A percentile compares a stretch with the other conserved stretches of the same genome.
phyloP scores from a whole-genome alignment of 2,329 filamentous ascomycete species.

The Aspergillus cejpii region DNA sequence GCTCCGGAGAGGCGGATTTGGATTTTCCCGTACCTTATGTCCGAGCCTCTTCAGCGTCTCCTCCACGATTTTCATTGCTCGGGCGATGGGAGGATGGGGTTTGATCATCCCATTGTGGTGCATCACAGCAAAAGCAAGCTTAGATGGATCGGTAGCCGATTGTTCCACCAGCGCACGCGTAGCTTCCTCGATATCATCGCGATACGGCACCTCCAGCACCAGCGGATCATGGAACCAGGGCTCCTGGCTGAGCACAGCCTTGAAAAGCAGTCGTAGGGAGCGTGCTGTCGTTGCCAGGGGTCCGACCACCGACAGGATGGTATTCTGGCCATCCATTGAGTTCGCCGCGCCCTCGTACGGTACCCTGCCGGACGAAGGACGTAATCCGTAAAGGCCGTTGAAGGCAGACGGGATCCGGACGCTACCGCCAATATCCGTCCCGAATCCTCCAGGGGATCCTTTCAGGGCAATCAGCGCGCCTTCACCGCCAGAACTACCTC shows the following conservation, averaged over 20 bases:
- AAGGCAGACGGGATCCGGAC: constrained; percentile 56
- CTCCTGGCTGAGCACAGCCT: constrained; percentile 50
- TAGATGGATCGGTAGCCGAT: constrained; percentile 23
- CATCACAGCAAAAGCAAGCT: constrained; percentile 52
- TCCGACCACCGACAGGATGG: constrained; percentile 56
- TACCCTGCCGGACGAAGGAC: constrained; percentile 49
- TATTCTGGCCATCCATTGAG: constrained; percentile 58
- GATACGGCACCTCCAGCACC: constrained; percentile 60
- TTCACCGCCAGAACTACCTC: constrained; percentile 56
- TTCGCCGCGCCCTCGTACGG: constrained; percentile 56
- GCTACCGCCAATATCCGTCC: constrained; percentile 53
- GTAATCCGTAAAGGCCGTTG: constrained; percentile 52
- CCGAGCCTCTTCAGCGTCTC: constrained; percentile 47
- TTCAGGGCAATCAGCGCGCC: constrained; percentile 50
- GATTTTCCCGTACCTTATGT: constrained; percentile 37
- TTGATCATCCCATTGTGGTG: constrained; percentile 46
- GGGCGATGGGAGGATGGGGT: constrained; percentile 52
- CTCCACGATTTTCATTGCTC: constrained; percentile 49
- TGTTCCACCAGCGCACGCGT: constrained; percentile 37
- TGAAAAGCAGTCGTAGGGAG: constrained; percentile 51
- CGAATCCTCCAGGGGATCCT: constrained; percentile 52
- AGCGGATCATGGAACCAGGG: constrained; percentile 64
- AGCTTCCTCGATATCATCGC: constrained; percentile 40
- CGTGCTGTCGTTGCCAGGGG: constrained; percentile 53
- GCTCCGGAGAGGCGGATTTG: background rate